Base-by-base conservation (phyloP, 129 eudicot genomes). In the Arctium minus region DNA sequence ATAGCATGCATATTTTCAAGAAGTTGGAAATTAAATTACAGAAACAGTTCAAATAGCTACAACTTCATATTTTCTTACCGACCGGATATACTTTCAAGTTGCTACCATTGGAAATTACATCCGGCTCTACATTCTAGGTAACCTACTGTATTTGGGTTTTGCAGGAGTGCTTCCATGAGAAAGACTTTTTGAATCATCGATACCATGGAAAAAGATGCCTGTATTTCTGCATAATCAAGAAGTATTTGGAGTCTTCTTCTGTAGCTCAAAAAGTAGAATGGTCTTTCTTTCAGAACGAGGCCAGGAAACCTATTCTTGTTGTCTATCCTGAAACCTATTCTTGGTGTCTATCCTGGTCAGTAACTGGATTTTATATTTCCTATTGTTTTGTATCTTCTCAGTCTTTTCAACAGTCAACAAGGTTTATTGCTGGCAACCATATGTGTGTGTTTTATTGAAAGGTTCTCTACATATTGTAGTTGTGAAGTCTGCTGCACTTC, bases 151-250 rank as follows among this genome's bases (percentile, higher is more conserved):
- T 17, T 72, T 64, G 67, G 76, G 38, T 77, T 82, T 82, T 74
- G 81, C 93, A 96, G 99, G 97, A 91, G 85, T 93, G 97, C 79
- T 93, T 96, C 84, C 92, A 83, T 84, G 98, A 93, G 86, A 96
- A 96, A 84, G 99, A 96, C 89, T 93, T 86, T 78, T 87, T 96
- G 85, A 96, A 96, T 84, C 80, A 96, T 81, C 88, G 98, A 56
- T 96, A 96, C 89, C 97, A 96, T 91, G 98, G 95, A 75, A 96
- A 96, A 87, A 89, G 99, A 86, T 93, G 87, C 79, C 92, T 96
- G 73, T 96, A 96, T 85, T 97, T 96, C 6, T 88, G 95, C 81
- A 71, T 91, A 40, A 90, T 96, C 46, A 96, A 91, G 90, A 91
- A 90, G 78, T 82, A 93, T 81, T 68, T 96, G 87, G 85, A 86